phyloP scores from a whole-genome alignment of 1,284 basidiomycete genomes.

The Schizophyllum amplum region DNA sequence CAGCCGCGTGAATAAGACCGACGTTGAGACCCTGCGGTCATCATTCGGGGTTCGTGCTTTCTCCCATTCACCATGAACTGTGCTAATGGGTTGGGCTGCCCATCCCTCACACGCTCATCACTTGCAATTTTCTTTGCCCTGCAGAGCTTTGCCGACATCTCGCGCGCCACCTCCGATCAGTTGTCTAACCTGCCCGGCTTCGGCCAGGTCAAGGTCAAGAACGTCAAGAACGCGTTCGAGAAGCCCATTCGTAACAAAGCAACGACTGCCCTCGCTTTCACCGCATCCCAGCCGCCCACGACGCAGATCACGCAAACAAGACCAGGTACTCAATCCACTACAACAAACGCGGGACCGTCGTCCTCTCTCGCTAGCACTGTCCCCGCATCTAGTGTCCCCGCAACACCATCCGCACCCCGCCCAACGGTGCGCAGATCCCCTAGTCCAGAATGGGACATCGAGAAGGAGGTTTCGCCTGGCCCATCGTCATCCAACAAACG shows the following conservation, averaged over 20 bases:
- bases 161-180: slow-evolving; percentile 64
- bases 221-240: slow-evolving; percentile 71
- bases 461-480: slow-evolving; percentile 8
- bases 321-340: background rate
- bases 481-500: background rate
- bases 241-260: slow-evolving; percentile 65
- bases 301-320: slow-evolving; percentile 6
- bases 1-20: slow-evolving; percentile 94
- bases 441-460: slow-evolving; percentile 12
- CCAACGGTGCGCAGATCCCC: slow-evolving; percentile 1
- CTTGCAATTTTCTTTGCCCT: slow-evolving; percentile 6
- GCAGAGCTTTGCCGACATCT: slow-evolving; percentile 81
- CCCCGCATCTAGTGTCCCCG: too few relatives aligned
- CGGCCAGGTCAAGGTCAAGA: slow-evolving; percentile 89
- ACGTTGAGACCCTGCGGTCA: slow-evolving; percentile 88
- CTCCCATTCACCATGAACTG: background rate
- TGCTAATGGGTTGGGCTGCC: background rate
- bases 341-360: background rate
- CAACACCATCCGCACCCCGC: background rate
- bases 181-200: slow-evolving; percentile 86
- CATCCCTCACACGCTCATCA: slow-evolving; percentile 1
- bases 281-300: slow-evolving; percentile 20
- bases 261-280: slow-evolving; percentile 39
- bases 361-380: background rate
- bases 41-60: slow-evolving; percentile 78